Evolutionary conservation across 129 eudicot genomes (phyloP), one percentile per base, ranked within the genome.

Genomic region (Centella asiatica): DNA sequence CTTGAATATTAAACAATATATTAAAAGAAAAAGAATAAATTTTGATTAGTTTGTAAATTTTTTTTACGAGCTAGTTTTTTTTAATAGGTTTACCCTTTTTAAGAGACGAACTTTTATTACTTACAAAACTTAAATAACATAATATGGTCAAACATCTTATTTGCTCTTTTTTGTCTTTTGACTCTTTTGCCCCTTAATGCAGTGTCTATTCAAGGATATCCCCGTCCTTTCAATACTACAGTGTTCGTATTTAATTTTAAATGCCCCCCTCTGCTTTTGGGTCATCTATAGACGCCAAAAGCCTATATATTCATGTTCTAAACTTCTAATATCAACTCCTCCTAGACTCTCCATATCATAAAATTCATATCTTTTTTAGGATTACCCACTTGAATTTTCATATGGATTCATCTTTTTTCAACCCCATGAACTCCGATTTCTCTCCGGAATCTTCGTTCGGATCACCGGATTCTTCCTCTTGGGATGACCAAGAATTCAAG

Each of bases 381-480:
- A n/a, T n/a, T n/a, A n/a, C n/a, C n/a, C n/a, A n/a, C n/a, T n/a
- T n/a, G n/a, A n/a, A n/a, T n/a, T n/a, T n/a, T n/a, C n/a, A n/a
- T n/a, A 78, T 77, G 80, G 67, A 69, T 31, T 70, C 68, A 28
- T 71, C 81, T 54, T 23, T 36, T 44, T 57, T 75, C 27, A 58
- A n/a, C 69, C 64, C 40, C 22, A 8, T 15, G 0, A 73, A 45
- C 11, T 49, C 67, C 10, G 28, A 63, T 25, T 74, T 66, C 70
- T 80, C 77, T 1, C 68, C 90, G 18, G 77, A 72, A 45, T 77
- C 90, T 20, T 80, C 85, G 8, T 70, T 61, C 47, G 73, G 74
- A 18, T 83, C 83, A 29, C 45, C 70, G 42, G 86, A 80, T 23
- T 39, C 54, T 24, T 53, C 64, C 9, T 37, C 79, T 23, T 62